Percentiles rank a stretch among this genome's conserved stretches.
These are phyloP conservation scores for Nothopassalora personata DNA, from an alignment of 2,329 filamentous ascomycete genomes.

Conservation along the genomic window DNA sequence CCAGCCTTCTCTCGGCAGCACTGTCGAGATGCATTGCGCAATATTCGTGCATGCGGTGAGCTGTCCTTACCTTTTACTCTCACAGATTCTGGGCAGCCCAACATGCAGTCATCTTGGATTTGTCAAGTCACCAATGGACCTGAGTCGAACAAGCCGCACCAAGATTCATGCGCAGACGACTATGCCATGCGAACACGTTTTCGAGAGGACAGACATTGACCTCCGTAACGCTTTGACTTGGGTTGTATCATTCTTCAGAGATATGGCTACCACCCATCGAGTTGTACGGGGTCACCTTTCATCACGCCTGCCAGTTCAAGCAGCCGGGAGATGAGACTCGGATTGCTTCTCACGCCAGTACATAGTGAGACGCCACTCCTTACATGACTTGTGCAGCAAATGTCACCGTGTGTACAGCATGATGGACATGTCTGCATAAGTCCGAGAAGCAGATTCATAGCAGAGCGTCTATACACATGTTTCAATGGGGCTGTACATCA, in stretches of 20 bases:
- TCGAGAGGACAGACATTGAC: neutral
- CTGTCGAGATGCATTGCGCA: neutral
- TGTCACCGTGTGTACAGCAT: too few species aligned
- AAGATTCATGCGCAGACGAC: too few species aligned
- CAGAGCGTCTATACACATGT: neutral
- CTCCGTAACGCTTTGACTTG: neutral
- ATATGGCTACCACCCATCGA: too few species aligned
- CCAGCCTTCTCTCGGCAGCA: neutral
- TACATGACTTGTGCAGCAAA: neutral
- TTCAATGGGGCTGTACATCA: neutral
- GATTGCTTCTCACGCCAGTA: neutral
- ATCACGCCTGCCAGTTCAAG: too few species aligned
- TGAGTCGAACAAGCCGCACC: neutral
- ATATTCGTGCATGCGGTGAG: too few species aligned
- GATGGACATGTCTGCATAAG: neutral
- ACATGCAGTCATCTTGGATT: neutral
- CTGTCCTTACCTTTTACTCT: too few species aligned
- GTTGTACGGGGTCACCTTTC: too few species aligned
- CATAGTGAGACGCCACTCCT: neutral
- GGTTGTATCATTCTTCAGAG: too few species aligned
- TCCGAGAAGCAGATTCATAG: neutral
- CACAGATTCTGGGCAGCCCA: neutral
- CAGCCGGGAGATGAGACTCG: neutral
- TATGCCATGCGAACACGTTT: neutral
- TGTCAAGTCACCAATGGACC: neutral